Evolutionary conservation across 306 rosid genomes (phyloP).

Genomic region (Vachellia pachyceras): DNA sequence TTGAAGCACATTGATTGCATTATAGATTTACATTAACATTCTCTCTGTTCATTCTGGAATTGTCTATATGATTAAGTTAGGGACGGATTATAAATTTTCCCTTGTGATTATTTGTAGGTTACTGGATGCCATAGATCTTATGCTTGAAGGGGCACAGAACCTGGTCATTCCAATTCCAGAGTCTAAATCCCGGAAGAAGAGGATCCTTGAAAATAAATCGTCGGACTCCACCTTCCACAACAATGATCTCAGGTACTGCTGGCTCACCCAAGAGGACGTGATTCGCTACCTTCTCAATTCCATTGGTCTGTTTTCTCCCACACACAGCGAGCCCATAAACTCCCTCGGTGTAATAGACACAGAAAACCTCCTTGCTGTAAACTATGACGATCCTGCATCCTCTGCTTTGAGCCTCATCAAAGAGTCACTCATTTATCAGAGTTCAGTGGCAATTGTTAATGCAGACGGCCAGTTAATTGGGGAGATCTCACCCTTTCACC

Average conservation of each 20-base stretch:
- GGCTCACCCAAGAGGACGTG: conserved; percentile 90
- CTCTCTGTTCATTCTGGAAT: not conserved
- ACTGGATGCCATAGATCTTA: conserved; percentile 69
- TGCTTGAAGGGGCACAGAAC: conserved; percentile 73
- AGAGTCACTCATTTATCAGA: conserved; percentile 52
- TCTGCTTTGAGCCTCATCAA: conserved; percentile 64
- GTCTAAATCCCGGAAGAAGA: conserved; percentile 40
- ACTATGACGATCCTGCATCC: conserved; percentile 67
- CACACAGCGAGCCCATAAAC: conserved; percentile 53
- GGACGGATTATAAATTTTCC: not conserved
- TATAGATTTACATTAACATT: not conserved
- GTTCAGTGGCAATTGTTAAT: conserved; percentile 76
- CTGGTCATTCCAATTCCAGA: conserved; percentile 63
- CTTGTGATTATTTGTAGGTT: conserved; percentile 49
- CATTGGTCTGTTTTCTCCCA: conserved; percentile 66
- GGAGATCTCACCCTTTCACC: conserved; percentile 73
- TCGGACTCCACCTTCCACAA: conserved; percentile 48
- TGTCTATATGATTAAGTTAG: not conserved
- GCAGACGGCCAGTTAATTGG: conserved; percentile 56
- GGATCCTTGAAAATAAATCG: conserved; percentile 25
- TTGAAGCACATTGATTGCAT: not conserved
- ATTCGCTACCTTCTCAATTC: conserved; percentile 80
- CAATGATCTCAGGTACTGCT: conserved; percentile 61
- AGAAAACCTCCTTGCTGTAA: conserved; percentile 47
- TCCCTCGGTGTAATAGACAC: conserved; percentile 60